Evolutionary conservation across 208 protist genomes (phyloP).

Genomic region (Acanthamoeba triangularis): DNA sequence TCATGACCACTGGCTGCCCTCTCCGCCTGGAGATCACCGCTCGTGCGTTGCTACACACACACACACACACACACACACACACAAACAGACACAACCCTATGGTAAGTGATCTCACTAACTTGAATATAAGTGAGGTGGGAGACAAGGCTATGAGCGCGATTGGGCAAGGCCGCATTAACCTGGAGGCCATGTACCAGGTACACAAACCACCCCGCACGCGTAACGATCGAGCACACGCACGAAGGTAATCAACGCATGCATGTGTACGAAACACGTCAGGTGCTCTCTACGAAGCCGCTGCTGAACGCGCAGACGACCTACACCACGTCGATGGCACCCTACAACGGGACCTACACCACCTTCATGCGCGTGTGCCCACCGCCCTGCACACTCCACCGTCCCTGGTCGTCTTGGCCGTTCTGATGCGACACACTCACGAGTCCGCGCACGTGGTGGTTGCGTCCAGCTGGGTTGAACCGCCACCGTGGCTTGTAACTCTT

Average conservation of each 20-base stretch:
- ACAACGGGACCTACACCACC: constrained; percentile 5
- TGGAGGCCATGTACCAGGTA: constrained; percentile 16
- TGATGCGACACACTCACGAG: background rate
- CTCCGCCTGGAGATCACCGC: constrained; percentile 36
- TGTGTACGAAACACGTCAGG: background rate
- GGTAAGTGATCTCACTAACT: no score
- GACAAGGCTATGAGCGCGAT: background rate
- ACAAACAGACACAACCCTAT: no score
- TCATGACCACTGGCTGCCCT: constrained; percentile 65
- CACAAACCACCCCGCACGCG: background rate
- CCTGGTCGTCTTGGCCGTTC: background rate
- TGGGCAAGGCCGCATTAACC: background rate
- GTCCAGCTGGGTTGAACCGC: no score
- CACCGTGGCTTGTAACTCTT: no score
- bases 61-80: background rate
- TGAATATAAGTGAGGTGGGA: background rate
- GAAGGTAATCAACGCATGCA: background rate
- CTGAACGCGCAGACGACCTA: constrained; percentile 61
- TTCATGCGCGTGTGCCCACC: constrained; percentile 19
- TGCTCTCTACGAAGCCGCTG: constrained; percentile 50
- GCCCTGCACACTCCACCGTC: constrained; percentile 17
- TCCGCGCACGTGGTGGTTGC: background rate
- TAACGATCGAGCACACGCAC: background rate
- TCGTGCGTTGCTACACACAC: background rate
- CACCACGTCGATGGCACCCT: constrained; percentile 24